Percentiles rank a stretch among this genome's conserved stretches.
phyloP scores from a whole-genome alignment of 768 basidiomycete genomes.

The Epithele typhae region DNA sequence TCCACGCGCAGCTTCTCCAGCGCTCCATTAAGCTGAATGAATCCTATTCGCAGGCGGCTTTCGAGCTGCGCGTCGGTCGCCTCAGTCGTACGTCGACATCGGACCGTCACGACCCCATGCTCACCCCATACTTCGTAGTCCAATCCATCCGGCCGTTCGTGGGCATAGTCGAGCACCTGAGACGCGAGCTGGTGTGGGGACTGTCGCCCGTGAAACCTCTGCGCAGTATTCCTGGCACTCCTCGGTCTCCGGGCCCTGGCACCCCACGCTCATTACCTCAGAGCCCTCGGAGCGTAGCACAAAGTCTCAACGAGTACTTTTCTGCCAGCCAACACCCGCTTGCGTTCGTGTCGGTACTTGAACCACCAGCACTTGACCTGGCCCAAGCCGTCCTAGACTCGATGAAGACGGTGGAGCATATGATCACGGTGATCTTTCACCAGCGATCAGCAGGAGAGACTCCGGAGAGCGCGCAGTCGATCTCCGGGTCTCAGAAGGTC shows the following conservation, averaged over 20 bases:
- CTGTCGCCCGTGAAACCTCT: conserved; percentile 23
- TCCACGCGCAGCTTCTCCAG: conserved; percentile 27
- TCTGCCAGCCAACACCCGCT: conserved; percentile 2
- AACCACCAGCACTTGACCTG: conserved; percentile 25
- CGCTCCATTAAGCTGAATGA: conserved; percentile 36
- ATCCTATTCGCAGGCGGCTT: conserved; percentile 40
- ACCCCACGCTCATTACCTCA: neutral
- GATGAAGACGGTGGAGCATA: conserved; percentile 31
- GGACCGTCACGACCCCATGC: no score
- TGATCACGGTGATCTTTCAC: conserved; percentile 29
- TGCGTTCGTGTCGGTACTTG: conserved; percentile 25
- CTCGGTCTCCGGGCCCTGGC: neutral
- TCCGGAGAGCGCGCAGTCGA: conserved; percentile 1
- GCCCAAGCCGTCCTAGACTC: conserved; percentile 32
- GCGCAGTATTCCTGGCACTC: conserved; percentile 9
- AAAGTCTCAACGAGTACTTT: conserved; percentile 4
- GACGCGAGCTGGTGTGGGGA: conserved; percentile 43
- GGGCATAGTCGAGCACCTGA: conserved; percentile 39
- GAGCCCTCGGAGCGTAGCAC: conserved; percentile 6
- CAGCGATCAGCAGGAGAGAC: conserved; percentile 12
- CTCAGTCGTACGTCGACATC: conserved; percentile 33
- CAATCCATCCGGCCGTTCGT: conserved; percentile 40
- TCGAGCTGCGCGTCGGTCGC: conserved; percentile 42
- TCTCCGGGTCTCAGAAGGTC: conserved; percentile 9
- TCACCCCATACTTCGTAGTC: conserved; percentile 22